Base-by-base conservation (phyloP, 2,329 filamentous ascomycete species). In the Whalleya microplaca region DNA sequence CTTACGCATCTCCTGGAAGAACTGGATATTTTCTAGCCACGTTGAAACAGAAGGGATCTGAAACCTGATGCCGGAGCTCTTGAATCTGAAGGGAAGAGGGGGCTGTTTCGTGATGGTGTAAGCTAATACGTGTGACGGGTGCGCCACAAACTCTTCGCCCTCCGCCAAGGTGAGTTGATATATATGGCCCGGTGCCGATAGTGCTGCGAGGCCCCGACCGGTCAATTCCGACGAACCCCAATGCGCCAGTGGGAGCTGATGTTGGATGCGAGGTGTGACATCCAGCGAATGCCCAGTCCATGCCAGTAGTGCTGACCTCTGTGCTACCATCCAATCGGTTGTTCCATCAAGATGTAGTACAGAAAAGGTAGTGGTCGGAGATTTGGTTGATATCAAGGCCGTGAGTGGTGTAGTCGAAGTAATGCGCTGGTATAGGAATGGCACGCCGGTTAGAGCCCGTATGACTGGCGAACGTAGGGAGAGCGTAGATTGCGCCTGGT, bases 181-280 rank as follows among this genome's bases (percentile, higher is more conserved):
- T 58, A 96, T 86, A 70, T 97, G 92, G 0, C 95, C 95, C 19
- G 89, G 90, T 6, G 93, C 92, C 8, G 90, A 87, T 16, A 99
- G 80, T 1, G 92, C 94, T 0, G 93, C 84, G 20, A 99, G 80
- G 1, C 95, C 95, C 63, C 95, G 85, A 41, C 95, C 95, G 0
- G 92, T 96, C 57, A 97, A 80, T 62, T 90, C 84, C 12, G 94
- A 93, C 76, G 86, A 95, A 66, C 95, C 95, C 94, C 94, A 98
- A 71, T 97, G 88, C 45, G 92, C 87, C 49, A 96, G 70, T 54
- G 90, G 87, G 70, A 97, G 82, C 62, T 84, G 83, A 43, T 82
- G 83, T 66, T 92, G 93, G 63, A 96, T 80, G 45, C 86, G 88
- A 2, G 93, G 91, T 37, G 86, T 87, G 44, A 95, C 82, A 16